phyloP scores from a whole-genome alignment of 352 stramenopile species.

The Phytophthora colocasiae region DNA sequence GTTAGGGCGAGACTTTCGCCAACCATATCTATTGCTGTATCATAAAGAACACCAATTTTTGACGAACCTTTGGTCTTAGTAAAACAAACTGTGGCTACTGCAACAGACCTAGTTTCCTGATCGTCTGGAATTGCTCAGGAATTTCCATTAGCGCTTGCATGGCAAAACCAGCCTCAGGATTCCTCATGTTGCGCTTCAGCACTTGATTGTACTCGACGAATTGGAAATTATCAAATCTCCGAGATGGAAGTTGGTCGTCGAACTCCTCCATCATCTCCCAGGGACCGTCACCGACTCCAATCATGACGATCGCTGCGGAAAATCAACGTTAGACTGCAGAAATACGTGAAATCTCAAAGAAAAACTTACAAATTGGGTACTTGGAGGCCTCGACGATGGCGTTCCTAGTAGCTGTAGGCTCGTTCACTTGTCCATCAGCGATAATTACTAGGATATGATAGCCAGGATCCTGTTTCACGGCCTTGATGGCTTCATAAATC shows the following conservation, averaged over 20 bases:
- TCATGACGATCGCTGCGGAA: constrained; percentile 49
- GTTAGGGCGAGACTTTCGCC: constrained; percentile 19
- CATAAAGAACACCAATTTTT: constrained; percentile 41
- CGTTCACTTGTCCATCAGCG: constrained; percentile 78
- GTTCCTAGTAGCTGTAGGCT: constrained; percentile 59
- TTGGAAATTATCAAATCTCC: constrained; percentile 82
- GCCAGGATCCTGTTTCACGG: constrained; percentile 48
- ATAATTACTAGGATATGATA: constrained; percentile 87
- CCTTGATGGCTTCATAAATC: constrained; percentile 63
- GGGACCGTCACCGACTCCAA: constrained; percentile 78
- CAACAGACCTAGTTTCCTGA: constrained; percentile 53
- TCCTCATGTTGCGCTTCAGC: constrained; percentile 65
- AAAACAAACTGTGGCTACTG: constrained; percentile 4
- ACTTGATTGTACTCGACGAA: constrained; percentile 79
- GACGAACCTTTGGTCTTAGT: constrained; percentile 1
- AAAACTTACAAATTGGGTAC: constrained; percentile 69
- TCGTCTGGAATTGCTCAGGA: constrained; percentile 74
- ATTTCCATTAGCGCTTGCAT: constrained; percentile 85
- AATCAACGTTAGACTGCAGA: background rate
- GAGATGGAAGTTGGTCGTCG: constrained; percentile 64
- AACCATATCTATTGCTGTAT: constrained; percentile 40
- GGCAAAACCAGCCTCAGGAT: constrained; percentile 73
- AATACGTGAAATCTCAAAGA: no score
- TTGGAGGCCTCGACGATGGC: constrained; percentile 80
- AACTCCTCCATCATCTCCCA: constrained; percentile 87